These are phyloP conservation scores for Collybiopsis luxurians DNA, from an alignment of 768 basidiomycete species.

Conservation along the genomic window DNA sequence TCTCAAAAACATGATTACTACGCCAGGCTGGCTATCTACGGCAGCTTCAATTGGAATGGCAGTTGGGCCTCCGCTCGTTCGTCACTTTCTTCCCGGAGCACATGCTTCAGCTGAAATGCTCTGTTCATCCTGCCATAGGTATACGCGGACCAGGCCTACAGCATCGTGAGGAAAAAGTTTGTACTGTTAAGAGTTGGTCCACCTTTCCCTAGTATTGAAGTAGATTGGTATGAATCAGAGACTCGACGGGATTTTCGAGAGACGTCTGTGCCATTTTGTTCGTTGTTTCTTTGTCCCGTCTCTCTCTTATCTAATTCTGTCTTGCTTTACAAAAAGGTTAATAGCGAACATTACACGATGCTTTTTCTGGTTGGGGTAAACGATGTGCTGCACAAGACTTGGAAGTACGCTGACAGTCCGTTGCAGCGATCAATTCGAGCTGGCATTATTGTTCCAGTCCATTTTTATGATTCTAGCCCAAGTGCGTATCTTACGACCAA, in stretches of 20 bases:
- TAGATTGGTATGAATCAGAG: constrained; percentile 38
- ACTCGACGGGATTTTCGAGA: constrained; percentile 81
- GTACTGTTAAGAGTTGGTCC: too few species aligned
- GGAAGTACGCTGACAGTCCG: not conserved
- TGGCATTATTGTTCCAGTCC: constrained; percentile 75
- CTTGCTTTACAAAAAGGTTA: constrained; percentile 39
- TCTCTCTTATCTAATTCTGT: not conserved
- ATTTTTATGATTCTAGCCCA: constrained; percentile 84
- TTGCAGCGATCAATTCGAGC: constrained; percentile 63
- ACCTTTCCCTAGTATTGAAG: not conserved
- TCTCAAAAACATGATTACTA: too few species aligned
- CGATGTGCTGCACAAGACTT: not conserved
- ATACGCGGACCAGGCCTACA: constrained; percentile 78
- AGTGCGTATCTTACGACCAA: constrained; percentile 35
- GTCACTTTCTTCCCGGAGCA: constrained; percentile 9
- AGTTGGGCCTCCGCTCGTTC: constrained; percentile 70
- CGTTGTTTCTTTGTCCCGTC: constrained; percentile 17
- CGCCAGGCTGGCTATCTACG: constrained; percentile 56
- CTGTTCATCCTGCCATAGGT: too few species aligned
- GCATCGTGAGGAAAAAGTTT: constrained; percentile 77
- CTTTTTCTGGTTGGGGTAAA: constrained; percentile 85
- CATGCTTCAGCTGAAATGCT: too few species aligned
- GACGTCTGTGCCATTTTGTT: constrained; percentile 86
- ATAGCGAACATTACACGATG: constrained; percentile 85
- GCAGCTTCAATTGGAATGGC: constrained; percentile 80